A percentile compares a stretch with the other conserved stretches of the same genome.
phyloP scores from a whole-genome alignment of 2,329 filamentous ascomycete genomes.

The Pseudovirgaria hyperparasitica region DNA sequence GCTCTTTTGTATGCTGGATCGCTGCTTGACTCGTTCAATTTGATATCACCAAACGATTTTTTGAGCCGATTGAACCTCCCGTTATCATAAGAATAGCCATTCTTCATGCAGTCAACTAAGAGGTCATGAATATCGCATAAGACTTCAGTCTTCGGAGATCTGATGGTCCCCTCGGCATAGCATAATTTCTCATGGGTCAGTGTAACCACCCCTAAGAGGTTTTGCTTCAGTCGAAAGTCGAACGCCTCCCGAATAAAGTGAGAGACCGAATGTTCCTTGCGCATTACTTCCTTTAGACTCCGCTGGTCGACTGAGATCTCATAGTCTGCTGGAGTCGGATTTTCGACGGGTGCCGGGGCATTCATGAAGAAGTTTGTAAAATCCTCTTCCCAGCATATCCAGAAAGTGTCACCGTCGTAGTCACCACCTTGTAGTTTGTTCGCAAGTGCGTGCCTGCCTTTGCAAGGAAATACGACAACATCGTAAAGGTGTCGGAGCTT shows the following conservation, averaged over 20 bases:
- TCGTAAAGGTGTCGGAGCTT: constrained; percentile 59
- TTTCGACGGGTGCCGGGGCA: constrained; percentile 34
- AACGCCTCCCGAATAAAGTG: constrained; percentile 43
- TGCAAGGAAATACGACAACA: constrained; percentile 62
- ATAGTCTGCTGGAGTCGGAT: constrained; percentile 34
- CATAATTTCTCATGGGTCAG: constrained; percentile 49
- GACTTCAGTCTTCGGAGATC: constrained; percentile 10
- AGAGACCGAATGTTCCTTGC: constrained; percentile 18
- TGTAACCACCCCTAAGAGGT: constrained; percentile 51
- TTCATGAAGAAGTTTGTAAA: constrained; percentile 58
- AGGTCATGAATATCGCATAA: constrained; percentile 31
- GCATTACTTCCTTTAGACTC: constrained; percentile 34
- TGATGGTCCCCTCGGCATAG: constrained; percentile 33
- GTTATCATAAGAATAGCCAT: constrained; percentile 36
- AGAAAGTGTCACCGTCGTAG: constrained; percentile 68
- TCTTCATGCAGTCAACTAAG: constrained; percentile 32
- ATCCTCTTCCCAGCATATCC: constrained; percentile 59
- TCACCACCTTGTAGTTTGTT: constrained; percentile 65
- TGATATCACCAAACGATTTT: constrained; percentile 39
- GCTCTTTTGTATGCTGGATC: constrained; percentile 22
- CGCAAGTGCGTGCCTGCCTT: constrained; percentile 50
- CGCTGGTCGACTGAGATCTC: constrained; percentile 38
- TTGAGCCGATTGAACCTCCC: constrained; percentile 35
- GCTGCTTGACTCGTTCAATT: constrained; percentile 38
- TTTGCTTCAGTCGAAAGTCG: constrained; percentile 43